phyloP scores from a whole-genome alignment of 2,329 filamentous ascomycete species.

The Diaporthe humulicola region DNA sequence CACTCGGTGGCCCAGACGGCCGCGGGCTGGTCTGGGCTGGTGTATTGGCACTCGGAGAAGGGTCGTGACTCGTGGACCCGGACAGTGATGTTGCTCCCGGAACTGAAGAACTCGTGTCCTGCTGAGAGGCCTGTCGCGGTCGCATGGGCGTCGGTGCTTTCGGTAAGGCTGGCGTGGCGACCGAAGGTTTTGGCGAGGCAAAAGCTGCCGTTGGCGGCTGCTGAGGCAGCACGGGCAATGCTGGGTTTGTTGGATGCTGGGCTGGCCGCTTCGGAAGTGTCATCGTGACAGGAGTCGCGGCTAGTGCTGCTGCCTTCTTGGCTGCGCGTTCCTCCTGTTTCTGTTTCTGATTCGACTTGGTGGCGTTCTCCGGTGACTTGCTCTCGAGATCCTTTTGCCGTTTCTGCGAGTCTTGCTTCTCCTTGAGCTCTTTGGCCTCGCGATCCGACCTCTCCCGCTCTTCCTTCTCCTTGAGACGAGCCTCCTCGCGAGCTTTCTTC shows the following conservation, averaged over 20 bases:
- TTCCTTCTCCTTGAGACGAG: slow-evolving; percentile 83
- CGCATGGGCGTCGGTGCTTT: slow-evolving; percentile 87
- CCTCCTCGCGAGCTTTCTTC: slow-evolving; percentile 87
- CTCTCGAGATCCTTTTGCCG: slow-evolving; percentile 69
- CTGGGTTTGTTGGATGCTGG: slow-evolving; percentile 54
- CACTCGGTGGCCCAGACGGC: slow-evolving; percentile 73
- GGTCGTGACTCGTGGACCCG: slow-evolving; percentile 67
- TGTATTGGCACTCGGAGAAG: slow-evolving; percentile 71
- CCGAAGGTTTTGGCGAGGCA: slow-evolving; percentile 83
- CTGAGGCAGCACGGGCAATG: slow-evolving; percentile 69
- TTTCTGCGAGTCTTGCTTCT: slow-evolving; percentile 70
- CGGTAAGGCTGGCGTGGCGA: slow-evolving; percentile 84
- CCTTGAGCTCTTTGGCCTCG: slow-evolving; percentile 67
- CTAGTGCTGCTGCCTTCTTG: slow-evolving; percentile 55
- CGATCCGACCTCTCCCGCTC: slow-evolving; percentile 72
- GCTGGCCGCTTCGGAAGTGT: slow-evolving; percentile 57
- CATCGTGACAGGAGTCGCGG: slow-evolving; percentile 49
- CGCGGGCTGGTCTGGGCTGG: slow-evolving; percentile 76
- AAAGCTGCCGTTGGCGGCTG: slow-evolving; percentile 69
- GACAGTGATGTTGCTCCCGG: slow-evolving; percentile 77
- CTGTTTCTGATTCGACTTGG: slow-evolving; percentile 56
- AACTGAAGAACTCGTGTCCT: slow-evolving; percentile 77
- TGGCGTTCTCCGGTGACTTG: slow-evolving; percentile 55
- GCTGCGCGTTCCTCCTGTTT: slow-evolving; percentile 60
- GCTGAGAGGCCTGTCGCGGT: slow-evolving; percentile 82